phyloP scores from a whole-genome alignment of 75 land plant species.

The Pinus tabuliformis region DNA sequence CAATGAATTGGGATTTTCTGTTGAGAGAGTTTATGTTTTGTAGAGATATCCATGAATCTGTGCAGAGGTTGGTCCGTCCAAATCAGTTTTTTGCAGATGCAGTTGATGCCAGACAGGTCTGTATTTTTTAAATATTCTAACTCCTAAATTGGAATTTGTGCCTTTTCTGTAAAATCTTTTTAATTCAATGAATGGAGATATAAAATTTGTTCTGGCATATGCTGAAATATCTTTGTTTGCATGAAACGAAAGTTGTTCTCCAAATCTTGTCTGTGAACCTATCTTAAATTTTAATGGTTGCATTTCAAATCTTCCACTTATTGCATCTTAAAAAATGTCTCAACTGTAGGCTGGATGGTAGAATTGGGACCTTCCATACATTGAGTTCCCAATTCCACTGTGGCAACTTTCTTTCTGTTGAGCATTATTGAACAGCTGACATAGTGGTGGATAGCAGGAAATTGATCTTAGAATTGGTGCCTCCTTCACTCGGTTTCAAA shows the following conservation, averaged over 20 bases:
- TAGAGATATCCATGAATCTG: slow-evolving; percentile 83
- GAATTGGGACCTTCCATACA: not conserved
- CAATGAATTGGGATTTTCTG: not conserved
- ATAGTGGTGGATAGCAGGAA: slow-evolving; percentile 46
- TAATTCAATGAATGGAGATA: not conserved
- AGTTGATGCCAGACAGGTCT: slow-evolving; percentile 87
- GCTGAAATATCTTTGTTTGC: slow-evolving; percentile 3
- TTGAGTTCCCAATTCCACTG: not conserved
- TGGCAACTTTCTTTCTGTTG: not conserved
- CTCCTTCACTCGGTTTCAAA: slow-evolving; percentile 93
- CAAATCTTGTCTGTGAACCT: not conserved
- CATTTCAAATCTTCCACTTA: slow-evolving; percentile 1
- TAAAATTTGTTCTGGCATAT: not conserved
- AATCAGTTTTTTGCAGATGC: slow-evolving; percentile 83
- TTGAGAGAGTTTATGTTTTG: not conserved
- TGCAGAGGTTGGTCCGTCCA: slow-evolving; percentile 71
- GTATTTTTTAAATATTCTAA: not conserved
- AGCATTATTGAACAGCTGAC: not conserved
- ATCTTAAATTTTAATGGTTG: not conserved
- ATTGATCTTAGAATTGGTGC: slow-evolving; percentile 95
- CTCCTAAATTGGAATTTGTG: not conserved
- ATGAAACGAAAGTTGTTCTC: not conserved
- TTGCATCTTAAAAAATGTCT: not conserved
- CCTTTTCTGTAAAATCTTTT: not conserved
- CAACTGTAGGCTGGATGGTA: not conserved